These are phyloP conservation scores for Zhuliangozyma blackwelliae DNA, from an alignment of 1,139 yeast genomes.

Conservation along the genomic window DNA sequence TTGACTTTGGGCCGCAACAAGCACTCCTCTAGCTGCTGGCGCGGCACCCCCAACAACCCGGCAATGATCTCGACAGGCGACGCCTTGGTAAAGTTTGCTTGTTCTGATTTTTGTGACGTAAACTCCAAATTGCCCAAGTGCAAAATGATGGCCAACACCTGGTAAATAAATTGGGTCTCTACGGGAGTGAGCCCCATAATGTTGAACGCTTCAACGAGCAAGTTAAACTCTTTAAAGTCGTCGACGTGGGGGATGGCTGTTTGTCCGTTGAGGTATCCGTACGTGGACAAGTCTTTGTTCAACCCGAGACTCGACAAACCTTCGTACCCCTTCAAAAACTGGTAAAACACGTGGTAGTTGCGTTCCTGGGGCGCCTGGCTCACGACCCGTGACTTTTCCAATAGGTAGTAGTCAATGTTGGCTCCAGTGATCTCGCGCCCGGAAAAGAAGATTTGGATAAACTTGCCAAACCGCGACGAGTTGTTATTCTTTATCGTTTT, in stretches of 20 bases:
- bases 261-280: conserved; percentile 57
- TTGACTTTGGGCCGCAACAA: conserved; percentile 79
- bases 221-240: conserved; percentile 64
- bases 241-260: conserved; percentile 66
- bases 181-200: conserved; percentile 64
- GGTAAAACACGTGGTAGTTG: conserved; percentile 91
- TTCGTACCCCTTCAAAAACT: conserved; percentile 67
- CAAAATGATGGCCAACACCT: conserved; percentile 68
- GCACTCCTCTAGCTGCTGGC: conserved; percentile 49
- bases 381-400: conserved; percentile 94
- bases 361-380: conserved; percentile 72
- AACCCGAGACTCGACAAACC: conserved; percentile 49
- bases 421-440: conserved; percentile 79
- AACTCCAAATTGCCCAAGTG: conserved; percentile 85
- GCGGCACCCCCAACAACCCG: conserved; percentile 60
- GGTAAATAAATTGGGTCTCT: conserved; percentile 59
- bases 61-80: conserved; percentile 57
- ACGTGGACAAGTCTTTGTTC: conserved; percentile 40
- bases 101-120: conserved; percentile 68
- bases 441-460: conserved; percentile 80
- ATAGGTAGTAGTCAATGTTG: conserved; percentile 86
- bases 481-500: conserved; percentile 92
- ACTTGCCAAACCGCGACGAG: conserved; percentile 96
- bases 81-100: conserved; percentile 62
- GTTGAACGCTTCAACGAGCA: conserved; percentile 60